These are phyloP conservation scores for Paramecium tetraurelia DNA, from an alignment of 73 alveolate genomes.

Conservation along the genomic window DNA sequence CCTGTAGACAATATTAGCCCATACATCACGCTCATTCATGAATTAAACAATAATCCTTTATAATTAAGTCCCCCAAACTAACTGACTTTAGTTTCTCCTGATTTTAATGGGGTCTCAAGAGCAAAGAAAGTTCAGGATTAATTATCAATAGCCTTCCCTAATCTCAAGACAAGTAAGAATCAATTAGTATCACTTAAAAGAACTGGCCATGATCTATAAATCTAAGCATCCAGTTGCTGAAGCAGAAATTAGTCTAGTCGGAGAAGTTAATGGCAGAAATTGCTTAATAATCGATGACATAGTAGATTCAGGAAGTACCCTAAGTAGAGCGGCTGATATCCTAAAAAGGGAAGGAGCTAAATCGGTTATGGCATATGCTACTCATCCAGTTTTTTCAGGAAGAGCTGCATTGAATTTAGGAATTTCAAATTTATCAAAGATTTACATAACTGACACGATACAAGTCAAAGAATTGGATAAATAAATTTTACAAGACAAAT, in stretches of 20 bases:
- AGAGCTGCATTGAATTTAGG: conserved; percentile 82
- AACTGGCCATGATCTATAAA: conserved; percentile 82
- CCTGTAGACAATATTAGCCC: conserved; percentile 87
- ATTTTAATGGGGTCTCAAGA: conserved; percentile 90
- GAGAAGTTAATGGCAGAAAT: conserved; percentile 78
- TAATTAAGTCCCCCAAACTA: neutral
- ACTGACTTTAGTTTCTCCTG: conserved; percentile 90
- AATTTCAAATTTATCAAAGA: conserved; percentile 74
- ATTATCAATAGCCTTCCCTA: conserved; percentile 4
- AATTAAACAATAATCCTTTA: conserved; percentile 53
- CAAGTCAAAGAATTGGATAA: conserved; percentile 59
- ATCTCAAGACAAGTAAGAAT: conserved; percentile 59
- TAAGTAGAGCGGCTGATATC: conserved; percentile 84
- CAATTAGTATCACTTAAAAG: neutral
- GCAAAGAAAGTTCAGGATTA: conserved; percentile 76
- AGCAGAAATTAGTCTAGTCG: conserved; percentile 75
- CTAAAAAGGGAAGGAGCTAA: conserved; percentile 84
- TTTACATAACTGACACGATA: conserved; percentile 82
- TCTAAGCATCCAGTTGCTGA: conserved; percentile 73
- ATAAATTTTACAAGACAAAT: neutral
- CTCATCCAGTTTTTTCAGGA: conserved; percentile 92
- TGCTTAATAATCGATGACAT: conserved; percentile 87
- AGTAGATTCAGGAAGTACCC: conserved; percentile 87
- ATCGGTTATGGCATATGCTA: conserved; percentile 88
- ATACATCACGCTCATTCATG: conserved; percentile 73